Evolutionary conservation across 352 stramenopile species (phyloP), one percentile per base, ranked within the genome.

Genomic region (Pythium aristosporum): DNA sequence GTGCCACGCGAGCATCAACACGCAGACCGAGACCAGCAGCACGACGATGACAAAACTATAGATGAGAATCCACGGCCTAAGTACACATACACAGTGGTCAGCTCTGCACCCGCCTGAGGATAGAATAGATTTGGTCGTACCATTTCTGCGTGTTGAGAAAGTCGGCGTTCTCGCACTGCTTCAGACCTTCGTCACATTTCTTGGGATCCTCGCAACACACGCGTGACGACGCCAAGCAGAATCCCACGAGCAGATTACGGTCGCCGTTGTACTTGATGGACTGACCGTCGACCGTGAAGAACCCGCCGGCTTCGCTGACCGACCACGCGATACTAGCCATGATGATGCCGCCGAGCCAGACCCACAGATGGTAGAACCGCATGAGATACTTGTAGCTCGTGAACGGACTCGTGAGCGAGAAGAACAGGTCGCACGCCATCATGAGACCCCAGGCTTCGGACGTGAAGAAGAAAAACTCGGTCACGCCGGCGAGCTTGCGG

Each of bases 401-500:
- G 65, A 96, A 96, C 9, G 87, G 87, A 71, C 87, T 94, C 13
- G 79, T 94, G 39, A 96, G 77, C 60, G 87, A 96, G 49, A 89
- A 93, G 71, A 92, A 94, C 21, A 96, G 75, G 61, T 96, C 87
- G 48, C 85, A 92, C 6, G 87, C 85, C 87, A 96, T 96, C 58
- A 94, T 84, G 48, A 96, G 83, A 28, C 82, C 82, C 87, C 87
- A 96, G 0, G 85, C 85, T 50, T 96, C 87, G 25, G 80, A 86
- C 21, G 85, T 90, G 68, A 94, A 94, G 61, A 96, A 94, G 71
- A 94, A 94, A 66, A 96, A 96, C 67, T 96, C 87, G 37, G 86
- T 96, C 55, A 92, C 81, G 43, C 87, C 87, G 37, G 87, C 84
- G 39, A 96, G 79, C 44, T 80, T 71, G 36, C 80, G 73, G 62